phyloP scores from a whole-genome alignment of 176 grass and related monocot species.

The Eremochloa ophiuroides region DNA sequence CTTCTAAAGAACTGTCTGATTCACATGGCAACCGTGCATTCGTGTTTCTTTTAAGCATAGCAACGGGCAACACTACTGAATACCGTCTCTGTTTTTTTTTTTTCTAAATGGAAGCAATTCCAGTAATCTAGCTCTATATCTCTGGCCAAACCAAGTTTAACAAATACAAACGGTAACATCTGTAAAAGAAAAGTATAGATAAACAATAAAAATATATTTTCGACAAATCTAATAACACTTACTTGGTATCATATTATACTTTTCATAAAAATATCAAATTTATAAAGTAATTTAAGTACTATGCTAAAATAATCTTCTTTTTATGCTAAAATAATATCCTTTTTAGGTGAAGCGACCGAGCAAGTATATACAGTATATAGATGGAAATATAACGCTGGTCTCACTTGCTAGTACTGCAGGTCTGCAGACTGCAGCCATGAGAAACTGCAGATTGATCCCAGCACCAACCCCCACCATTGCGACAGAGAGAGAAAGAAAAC shows the following conservation, averaged over 20 bases:
- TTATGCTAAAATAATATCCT: not conserved
- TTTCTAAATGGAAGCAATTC: not conserved
- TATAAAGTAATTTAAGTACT: too few relatives aligned
- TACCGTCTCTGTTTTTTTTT: not conserved
- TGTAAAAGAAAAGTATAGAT: too few relatives aligned
- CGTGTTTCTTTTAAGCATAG: not conserved
- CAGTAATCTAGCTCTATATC: not conserved
- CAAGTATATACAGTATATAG: too few relatives aligned
- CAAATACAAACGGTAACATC: not conserved
- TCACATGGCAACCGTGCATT: slow-evolving; percentile 1
- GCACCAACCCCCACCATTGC: not conserved
- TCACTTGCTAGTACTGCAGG: too few relatives aligned
- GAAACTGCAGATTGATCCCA: not conserved
- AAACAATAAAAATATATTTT: too few relatives aligned
- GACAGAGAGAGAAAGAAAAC: not conserved
- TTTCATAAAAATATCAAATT: too few relatives aligned
- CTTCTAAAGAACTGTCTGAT: not conserved
- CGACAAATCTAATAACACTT: too few relatives aligned
- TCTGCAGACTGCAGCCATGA: not conserved
- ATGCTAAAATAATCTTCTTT: too few relatives aligned
- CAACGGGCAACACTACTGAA: not conserved
- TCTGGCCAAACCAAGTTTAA: not conserved
- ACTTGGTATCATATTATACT: too few relatives aligned
- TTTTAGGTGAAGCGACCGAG: not conserved
- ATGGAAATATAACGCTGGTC: too few relatives aligned